Evolutionary conservation across 805 yeast species (phyloP), one percentile per base, ranked within the genome.

Genomic region (Metschnikowia borealis): DNA sequence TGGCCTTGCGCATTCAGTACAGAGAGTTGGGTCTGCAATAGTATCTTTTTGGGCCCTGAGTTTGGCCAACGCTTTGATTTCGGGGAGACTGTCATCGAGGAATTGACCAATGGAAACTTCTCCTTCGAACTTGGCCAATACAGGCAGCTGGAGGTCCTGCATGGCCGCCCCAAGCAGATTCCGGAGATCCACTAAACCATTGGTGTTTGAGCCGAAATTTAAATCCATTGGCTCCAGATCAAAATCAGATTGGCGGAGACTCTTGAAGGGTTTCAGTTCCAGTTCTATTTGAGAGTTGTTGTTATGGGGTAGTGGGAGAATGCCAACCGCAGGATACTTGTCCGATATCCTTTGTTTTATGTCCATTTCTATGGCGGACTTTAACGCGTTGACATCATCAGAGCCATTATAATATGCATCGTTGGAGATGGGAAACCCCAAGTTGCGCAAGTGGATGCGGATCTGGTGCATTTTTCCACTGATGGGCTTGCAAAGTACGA

Each of bases 381-480:
- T 54, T 13, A 11, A n/a, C 13, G 43, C 13, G 20, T 45, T 51
- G 15, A 38, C 39, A 3, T 34, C 51, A 18, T 34, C 45, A 2
- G 39, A 40, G 36, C 44, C 56, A 23, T 44, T 43, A 44, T 57
- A 58, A 13, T 54, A 31, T 1, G 7, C 35, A 47, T 58, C 62
- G 42, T 58, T 58, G 35, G 54, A 40, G 37, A 58, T 58, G 4
- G 62, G 61, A 26, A 32, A 42, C 10, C 76, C 75, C 53, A 80
- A 44, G 54, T 78, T 74, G 20, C 82, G 61, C 11, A 81, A 61
- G 60, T 81, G 85, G 5, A 81, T 78, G 11, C 85, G 64, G 23
- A 81, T 79, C 60, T 81, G 85, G 62, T 81, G 85, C 61, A 78
- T 78, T 53, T 77, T 67, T 0, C 85, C 85, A 0, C 83, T 77